phyloP scores from a whole-genome alignment of 208 protist genomes.

The Crithidia bombi region DNA sequence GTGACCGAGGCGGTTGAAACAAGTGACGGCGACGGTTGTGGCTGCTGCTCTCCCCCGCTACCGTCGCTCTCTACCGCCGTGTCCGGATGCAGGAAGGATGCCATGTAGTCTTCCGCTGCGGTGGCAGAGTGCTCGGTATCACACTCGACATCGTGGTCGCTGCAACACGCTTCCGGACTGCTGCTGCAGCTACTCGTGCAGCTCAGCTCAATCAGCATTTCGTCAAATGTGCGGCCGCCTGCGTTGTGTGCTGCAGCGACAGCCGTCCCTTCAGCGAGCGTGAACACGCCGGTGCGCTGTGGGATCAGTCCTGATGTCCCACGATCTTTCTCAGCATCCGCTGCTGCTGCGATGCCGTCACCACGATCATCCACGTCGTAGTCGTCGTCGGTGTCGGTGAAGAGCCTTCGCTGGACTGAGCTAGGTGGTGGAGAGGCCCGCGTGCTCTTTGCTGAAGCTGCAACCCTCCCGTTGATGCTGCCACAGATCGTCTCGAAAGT shows the following conservation, averaged over 20 bases:
- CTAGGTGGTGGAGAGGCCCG: neutral
- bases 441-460: neutral
- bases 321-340: neutral
- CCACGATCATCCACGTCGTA: neutral
- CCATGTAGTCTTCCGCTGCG: neutral
- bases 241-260: neutral
- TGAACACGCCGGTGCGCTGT: too few relatives aligned
- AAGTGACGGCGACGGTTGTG: neutral
- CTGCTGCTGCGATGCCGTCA: too few relatives aligned
- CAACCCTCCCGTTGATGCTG: neutral
- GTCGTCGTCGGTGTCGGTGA: conserved; percentile 2
- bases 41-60: neutral
- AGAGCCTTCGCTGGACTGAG: conserved; percentile 6
- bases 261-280: neutral
- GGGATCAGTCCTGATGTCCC: too few relatives aligned
- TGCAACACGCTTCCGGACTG: neutral
- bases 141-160: neutral
- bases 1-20: neutral
- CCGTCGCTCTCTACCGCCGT: neutral
- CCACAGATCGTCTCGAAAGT: neutral
- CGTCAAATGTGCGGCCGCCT: neutral
- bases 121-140: neutral
- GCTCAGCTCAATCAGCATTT: conserved; percentile 33
- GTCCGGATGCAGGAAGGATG: neutral
- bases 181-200: conserved; percentile 4